Evolutionary conservation across 441 rosid genomes (phyloP).

Genomic region (Corymbia citriodora): DNA sequence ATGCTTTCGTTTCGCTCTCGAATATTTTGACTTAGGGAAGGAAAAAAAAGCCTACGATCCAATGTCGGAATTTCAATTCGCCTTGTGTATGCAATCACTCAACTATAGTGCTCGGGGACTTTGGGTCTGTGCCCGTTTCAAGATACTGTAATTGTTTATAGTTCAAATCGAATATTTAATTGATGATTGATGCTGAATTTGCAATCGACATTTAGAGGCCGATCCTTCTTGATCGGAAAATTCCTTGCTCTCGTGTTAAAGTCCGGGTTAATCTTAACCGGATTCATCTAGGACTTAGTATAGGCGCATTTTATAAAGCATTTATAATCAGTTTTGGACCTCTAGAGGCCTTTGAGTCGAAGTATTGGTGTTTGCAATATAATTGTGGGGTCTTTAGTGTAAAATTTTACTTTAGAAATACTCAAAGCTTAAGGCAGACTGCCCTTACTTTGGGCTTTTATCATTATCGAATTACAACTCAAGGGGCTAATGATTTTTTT

Average conservation of each 20-base stretch:
- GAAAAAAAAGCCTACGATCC: not conserved
- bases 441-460: not conserved
- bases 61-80: not conserved
- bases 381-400: not conserved
- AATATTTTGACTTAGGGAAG: not conserved
- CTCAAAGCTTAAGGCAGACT: rapidly evolving
- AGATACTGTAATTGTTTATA: rapidly evolving
- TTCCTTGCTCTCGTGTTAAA: rapidly evolving
- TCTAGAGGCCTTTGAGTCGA: rapidly evolving
- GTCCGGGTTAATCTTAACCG: too few relatives aligned
- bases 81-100: not conserved
- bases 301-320: rapidly evolving
- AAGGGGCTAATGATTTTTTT: not conserved
- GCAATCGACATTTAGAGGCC: rapidly evolving
- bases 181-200: rapidly evolving
- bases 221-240: rapidly evolving
- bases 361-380: not conserved
- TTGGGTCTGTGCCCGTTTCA: rapidly evolving
- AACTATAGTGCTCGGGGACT: not conserved
- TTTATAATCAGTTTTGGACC: not conserved
- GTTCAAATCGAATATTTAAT: rapidly evolving
- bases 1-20: not conserved
- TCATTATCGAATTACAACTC: not conserved
- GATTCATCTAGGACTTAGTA: not conserved
- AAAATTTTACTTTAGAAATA: not conserved